Conservation (phyloP, 257 asterid species). For the Solanum bulbocastanum region DNA sequence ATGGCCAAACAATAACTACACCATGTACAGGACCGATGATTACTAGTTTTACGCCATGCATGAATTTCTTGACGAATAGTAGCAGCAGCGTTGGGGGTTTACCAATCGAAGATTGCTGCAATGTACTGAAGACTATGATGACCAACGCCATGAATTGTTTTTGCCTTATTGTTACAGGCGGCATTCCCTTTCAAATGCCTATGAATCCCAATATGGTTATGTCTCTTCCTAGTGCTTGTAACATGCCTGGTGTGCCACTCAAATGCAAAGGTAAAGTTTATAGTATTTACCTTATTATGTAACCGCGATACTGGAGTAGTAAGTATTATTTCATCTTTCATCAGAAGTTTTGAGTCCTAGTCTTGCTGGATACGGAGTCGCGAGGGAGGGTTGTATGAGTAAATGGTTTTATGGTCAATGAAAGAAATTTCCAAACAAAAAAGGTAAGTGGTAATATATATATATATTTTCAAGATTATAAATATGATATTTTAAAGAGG, state of each 20-base stretch:
- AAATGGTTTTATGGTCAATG: neutral
- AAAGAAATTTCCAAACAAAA: neutral
- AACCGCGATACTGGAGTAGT: too few species aligned
- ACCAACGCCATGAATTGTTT: constrained; percentile 13
- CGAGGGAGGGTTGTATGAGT: too few species aligned
- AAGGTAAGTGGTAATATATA: neutral
- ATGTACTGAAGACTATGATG: constrained; percentile 5
- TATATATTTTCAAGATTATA: neutral
- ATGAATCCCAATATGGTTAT: constrained; percentile 39
- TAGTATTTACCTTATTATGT: neutral
- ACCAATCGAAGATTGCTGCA: constrained; percentile 58
- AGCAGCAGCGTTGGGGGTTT: constrained; percentile 29
- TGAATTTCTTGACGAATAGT: constrained; percentile 35
- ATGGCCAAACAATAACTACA: constrained; percentile 11
- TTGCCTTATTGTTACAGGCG: constrained; percentile 26
- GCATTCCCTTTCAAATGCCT: constrained; percentile 31
- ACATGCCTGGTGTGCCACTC: constrained; percentile 50
- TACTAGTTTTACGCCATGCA: constrained; percentile 52
- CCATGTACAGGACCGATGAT: constrained; percentile 59
- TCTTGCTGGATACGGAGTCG: neutral
- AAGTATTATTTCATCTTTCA: neutral
- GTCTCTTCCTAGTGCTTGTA: constrained; percentile 62
- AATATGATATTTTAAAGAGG: neutral
- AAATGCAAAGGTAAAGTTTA: constrained; percentile 47
- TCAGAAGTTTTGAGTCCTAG: neutral